Base-by-base conservation (phyloP, 1,284 basidiomycete species). In the Trametes sp. region DNA sequence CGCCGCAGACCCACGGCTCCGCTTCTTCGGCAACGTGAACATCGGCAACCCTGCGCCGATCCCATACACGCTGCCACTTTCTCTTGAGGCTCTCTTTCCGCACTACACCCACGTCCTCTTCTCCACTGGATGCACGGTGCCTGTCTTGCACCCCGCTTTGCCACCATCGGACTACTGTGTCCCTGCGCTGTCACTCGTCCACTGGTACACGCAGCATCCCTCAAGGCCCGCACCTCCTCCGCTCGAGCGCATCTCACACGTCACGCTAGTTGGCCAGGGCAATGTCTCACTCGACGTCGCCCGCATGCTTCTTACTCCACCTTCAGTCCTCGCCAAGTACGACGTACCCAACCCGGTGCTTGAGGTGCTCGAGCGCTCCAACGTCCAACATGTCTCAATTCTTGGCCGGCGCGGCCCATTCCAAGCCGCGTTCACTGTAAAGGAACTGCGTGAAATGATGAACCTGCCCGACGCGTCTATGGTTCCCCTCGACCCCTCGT, bases 201-300 rank as follows among this genome's bases (percentile, higher is more conserved):
- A 96, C 71, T 99, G 97, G 97, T 99, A 99, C 80, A 99, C 98
- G 38, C 90, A 88, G 45, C 96, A 99, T 75, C 96, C 96, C 1
- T 84, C 86, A 0, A 74, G 77, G 9, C 80, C 86, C 0, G 74
- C 82, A 0, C 77, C 87, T 0, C 89, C 89, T 1, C 79, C 87
- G 6, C 82, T 98, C 0, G 81, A 87, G 35, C 80, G 81, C 33
- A 77, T 87, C 0, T 74, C 81, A 6, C 90, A 95, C 66, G 89
- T 98, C 46, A 88, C 93, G 0, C 80, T 99, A 51, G 91, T 99
- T 50, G 97, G 98, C 0, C 95, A 97, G 65, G 97, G 98, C 16
- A 99, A 99, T 72, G 98, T 99, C 53, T 93, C 96, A 4, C 81
- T 99, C 24, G 98, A 99, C 70, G 84, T 98, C 19, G 95, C 96